Base-by-base conservation (phyloP, 352 stramenopile genomes). In the Phytophthora constricta region DNA sequence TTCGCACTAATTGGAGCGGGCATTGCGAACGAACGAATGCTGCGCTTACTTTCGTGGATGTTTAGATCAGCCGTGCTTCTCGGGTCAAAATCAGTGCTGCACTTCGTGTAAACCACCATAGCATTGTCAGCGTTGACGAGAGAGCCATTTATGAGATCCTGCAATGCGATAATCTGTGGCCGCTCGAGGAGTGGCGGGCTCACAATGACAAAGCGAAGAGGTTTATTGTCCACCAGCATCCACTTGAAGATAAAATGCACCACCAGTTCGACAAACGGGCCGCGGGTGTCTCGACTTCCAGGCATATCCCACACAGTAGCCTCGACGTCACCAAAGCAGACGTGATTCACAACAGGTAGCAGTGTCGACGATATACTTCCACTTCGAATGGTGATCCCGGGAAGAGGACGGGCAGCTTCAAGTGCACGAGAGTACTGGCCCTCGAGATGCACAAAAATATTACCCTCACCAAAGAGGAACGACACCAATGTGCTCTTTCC, bases 281-380 rank as follows among this genome's bases (percentile, higher is more conserved):
- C 61, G 5, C 66, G 49, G 3, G 61, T 74, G 27, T 74, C 67
- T 42, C 56, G 55, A 62, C 37, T 68, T 17, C 61, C 61, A 27
- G 67, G 67, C 67, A 71, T 74, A 70, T 74, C 67, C 67, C 67
- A 71, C 7, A 65, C 61, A 17, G 43, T 54, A 27, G 66, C 41
- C 5, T 17, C n/a, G 1, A 8, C 47, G 2, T 57, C 28, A 16
- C 19, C 23, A 1, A 60, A 5, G 5, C 10, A 5, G 14, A 64
- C 27, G 27, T 54, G 43, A n/a, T 41, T 71, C 0, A 57, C 45
- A 5, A 53, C 26, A 11, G 67, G 67, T n/a, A 71, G 19, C 0
- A 74, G 50, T 1, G 61, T 64, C 8, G 22, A n/a, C 1, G 55
- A 70, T 0, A 23, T 33, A 14, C 5, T 13, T 11, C 67, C 67